phyloP scores from a whole-genome alignment of 164 flowering plant genomes.

The Malania oleifera region DNA sequence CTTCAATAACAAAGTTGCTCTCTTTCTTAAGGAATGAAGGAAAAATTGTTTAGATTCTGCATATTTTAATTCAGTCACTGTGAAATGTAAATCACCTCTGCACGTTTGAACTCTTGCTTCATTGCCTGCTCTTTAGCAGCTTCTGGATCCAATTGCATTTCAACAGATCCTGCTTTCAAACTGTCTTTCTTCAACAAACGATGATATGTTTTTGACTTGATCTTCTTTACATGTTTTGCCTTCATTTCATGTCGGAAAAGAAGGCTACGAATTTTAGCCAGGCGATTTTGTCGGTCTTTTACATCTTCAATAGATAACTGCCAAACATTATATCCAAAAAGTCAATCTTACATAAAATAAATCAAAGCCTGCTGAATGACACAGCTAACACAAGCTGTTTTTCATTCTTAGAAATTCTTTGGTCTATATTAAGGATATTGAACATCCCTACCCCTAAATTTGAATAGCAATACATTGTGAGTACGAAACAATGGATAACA shows the following conservation, averaged over 20 bases:
- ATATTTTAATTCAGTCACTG: not conserved
- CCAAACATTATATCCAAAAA: conserved; percentile 8
- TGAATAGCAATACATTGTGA: too few relatives aligned
- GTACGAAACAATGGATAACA: too few relatives aligned
- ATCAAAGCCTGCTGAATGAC: too few relatives aligned
- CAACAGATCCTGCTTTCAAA: conserved; percentile 37
- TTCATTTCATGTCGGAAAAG: conserved; percentile 88
- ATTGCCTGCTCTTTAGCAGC: conserved; percentile 70
- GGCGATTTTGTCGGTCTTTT: conserved; percentile 52
- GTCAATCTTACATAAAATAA: too few relatives aligned
- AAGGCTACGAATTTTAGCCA: conserved; percentile 88
- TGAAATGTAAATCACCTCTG: conserved; percentile 51
- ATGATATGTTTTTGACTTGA: conserved; percentile 81
- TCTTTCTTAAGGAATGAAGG: not conserved
- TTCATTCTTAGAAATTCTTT: too few relatives aligned
- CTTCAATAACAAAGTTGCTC: not conserved
- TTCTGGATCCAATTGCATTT: conserved; percentile 66
- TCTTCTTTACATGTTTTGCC: conserved; percentile 71
- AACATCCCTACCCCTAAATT: too few relatives aligned
- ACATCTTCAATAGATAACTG: conserved; percentile 73
- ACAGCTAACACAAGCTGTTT: too few relatives aligned
- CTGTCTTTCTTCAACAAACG: conserved; percentile 68
- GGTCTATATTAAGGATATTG: too few relatives aligned
- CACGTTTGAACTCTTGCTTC: conserved; percentile 81
- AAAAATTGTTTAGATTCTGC: not conserved